Conservation (phyloP, 73 alveolate species). For the Symbiodinium natans region DNA sequence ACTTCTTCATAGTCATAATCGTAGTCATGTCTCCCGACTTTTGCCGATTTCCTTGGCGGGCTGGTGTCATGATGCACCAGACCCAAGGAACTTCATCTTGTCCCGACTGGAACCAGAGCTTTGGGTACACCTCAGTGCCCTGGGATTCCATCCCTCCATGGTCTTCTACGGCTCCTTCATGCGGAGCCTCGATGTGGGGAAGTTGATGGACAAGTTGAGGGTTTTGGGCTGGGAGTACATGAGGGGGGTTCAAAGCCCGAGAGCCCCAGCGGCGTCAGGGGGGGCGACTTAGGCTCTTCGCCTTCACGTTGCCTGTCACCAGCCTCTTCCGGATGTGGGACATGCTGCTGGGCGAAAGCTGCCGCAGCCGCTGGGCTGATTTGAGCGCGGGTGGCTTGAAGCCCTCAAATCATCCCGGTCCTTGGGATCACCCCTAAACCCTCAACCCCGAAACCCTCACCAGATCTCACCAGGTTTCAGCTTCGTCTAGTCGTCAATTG, state of each 20-base stretch:
- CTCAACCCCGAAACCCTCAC: too few species aligned
- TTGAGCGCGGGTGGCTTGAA: too few species aligned
- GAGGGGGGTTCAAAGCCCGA: too few species aligned
- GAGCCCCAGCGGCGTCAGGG: too few species aligned
- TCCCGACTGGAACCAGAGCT: constrained; percentile 79
- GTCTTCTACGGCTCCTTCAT: constrained; percentile 59
- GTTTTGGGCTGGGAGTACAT: too few species aligned
- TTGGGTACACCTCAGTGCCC: constrained; percentile 57
- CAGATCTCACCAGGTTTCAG: too few species aligned
- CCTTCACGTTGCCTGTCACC: constrained; percentile 46
- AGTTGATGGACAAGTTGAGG: too few species aligned
- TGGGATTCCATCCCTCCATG: constrained; percentile 70
- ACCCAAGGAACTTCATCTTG: background rate
- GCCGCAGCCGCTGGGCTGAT: background rate
- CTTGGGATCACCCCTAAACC: too few species aligned
- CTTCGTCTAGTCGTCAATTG: too few species aligned
- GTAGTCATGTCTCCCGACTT: background rate
- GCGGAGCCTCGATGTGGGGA: constrained; percentile 1
- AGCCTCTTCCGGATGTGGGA: constrained; percentile 83
- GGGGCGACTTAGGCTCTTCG: constrained; percentile 76
- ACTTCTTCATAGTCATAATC: background rate
- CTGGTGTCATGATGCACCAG: background rate
- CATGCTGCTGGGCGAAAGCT: constrained; percentile 82
- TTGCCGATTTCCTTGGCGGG: background rate
- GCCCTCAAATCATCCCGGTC: too few species aligned